Base-by-base conservation (phyloP, 768 basidiomycete species). In the Lentinus tigrinus region DNA sequence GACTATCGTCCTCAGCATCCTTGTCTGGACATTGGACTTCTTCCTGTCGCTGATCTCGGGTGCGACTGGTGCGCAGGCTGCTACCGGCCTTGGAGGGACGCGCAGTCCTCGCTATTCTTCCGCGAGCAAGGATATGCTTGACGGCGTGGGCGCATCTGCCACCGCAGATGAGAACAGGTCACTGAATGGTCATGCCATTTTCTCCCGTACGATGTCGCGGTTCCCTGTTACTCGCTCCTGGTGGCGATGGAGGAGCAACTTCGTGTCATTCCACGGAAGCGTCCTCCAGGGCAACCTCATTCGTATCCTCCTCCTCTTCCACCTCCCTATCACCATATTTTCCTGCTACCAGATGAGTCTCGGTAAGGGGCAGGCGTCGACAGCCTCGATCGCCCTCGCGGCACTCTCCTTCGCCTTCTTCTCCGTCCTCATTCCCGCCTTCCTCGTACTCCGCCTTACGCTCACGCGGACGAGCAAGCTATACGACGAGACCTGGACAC, bases 291-390 rank as follows among this genome's bases (percentile, higher is more conserved):
- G 96, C 44, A 98, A 97, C 72, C 85, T 98, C 58, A 87, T 95
- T 57, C 90, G 96, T 58, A 78, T 98, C 56, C 83, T 98, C 42
- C 80, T 97, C 38, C 77, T 95, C 34, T 98, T 99, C 75, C 96
- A 99, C 73, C 84, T 98, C 19, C 96, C 96, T 7, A 82, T 98
- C 57, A 96, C 94, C 36, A 83, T 93, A 51, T 96, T 96, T 73
- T 91, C 94, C 3, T 86, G 84, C 60, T 98, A 93, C 72, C 88
- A 95, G 67, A 87, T 95, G 81, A 83, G 85, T 11, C 72, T 85
- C 31, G 78, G 82, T 17, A 76, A 75, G 7, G 69, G 77, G 3
- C 72, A 78, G 2, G 80, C 84, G 0, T 80, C 85, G 2, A 65
- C 81, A 24, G 74, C 82, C 4, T 86, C 91, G 24, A 81, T 89